Conservation (phyloP, 352 stramenopile species). For the Phytophthora tubulina region DNA sequence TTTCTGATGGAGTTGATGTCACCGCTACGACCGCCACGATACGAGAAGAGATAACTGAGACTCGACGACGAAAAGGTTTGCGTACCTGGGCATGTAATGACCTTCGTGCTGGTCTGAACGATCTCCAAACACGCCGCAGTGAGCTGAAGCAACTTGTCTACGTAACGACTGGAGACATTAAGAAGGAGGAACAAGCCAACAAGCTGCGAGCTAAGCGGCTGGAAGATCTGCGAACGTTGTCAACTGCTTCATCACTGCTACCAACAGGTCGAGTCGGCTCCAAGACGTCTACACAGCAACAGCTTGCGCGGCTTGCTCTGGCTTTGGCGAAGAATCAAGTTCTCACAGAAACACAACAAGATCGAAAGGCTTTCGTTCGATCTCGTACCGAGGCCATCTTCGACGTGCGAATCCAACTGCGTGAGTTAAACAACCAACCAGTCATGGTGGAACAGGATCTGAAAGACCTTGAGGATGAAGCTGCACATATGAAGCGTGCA, state of each 20-base stretch:
- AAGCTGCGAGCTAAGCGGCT: constrained; percentile 66
- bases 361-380: constrained; percentile 45
- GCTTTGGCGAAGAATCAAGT: constrained; percentile 33
- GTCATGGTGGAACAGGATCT: constrained; percentile 34
- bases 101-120: constrained; percentile 59
- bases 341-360: constrained; percentile 30
- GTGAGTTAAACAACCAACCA: constrained; percentile 44
- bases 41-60: constrained; percentile 47
- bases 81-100: constrained; percentile 68
- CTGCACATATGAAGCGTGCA: constrained; percentile 54
- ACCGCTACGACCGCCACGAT: constrained; percentile 36
- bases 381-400: constrained; percentile 71
- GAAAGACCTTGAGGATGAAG: constrained; percentile 46
- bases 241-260: constrained; percentile 20
- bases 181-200: constrained; percentile 63
- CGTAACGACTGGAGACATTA: constrained; percentile 49
- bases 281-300: constrained; percentile 33
- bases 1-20: constrained; percentile 10
- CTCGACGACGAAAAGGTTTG: constrained; percentile 57
- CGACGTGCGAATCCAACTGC: constrained; percentile 55
- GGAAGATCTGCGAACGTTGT: constrained; percentile 44
- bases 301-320: constrained; percentile 32
- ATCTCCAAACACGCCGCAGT: constrained; percentile 59
- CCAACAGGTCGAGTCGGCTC: constrained; percentile 22
- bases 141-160: constrained; percentile 75